Conservation (phyloP, 2,329 filamentous ascomycete genomes). For the Colletotrichum magnum region DNA sequence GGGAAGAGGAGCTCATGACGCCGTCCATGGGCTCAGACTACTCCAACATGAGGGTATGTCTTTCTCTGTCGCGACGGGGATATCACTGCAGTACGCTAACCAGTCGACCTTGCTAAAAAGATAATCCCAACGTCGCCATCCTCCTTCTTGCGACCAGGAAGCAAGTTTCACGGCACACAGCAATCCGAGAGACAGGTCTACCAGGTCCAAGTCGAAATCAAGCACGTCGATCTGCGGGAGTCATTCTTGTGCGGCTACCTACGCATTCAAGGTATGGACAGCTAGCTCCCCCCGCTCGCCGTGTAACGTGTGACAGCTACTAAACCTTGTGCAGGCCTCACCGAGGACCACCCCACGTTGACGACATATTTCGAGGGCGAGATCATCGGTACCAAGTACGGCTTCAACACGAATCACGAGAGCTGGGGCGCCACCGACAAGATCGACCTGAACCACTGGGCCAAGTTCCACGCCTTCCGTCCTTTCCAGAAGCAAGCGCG, state of each 20-base stretch:
- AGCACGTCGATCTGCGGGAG: conserved; percentile 94
- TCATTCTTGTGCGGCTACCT: conserved; percentile 96
- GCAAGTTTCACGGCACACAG: conserved; percentile 90
- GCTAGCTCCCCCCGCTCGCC: conserved; percentile 34
- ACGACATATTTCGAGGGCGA: conserved; percentile 99
- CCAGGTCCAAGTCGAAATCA: conserved; percentile 96
- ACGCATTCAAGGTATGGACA: conserved; percentile 85
- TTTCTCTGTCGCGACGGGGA: neutral
- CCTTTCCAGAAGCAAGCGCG: conserved; percentile 75
- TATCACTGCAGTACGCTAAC: conserved; percentile 17
- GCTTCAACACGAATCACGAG: conserved; percentile 90
- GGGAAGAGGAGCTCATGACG: conserved; percentile 49
- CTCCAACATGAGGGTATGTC: conserved; percentile 53
- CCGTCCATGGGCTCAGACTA: conserved; percentile 57
- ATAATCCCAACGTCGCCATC: conserved; percentile 84
- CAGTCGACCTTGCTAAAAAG: conserved; percentile 55
- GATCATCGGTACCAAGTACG: conserved; percentile 95
- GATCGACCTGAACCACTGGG: conserved; percentile 94
- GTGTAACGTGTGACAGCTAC: conserved; percentile 24
- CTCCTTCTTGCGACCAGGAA: conserved; percentile 88
- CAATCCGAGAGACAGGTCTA: conserved; percentile 94
- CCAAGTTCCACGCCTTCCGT: conserved; percentile 87
- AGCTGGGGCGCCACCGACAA: conserved; percentile 94
- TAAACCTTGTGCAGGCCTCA: conserved; percentile 75
- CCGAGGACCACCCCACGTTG: conserved; percentile 95